Evolutionary conservation across 768 basidiomycete species (phyloP), one percentile per base, ranked within the genome.

Genomic region (Mycena epipterygia): DNA sequence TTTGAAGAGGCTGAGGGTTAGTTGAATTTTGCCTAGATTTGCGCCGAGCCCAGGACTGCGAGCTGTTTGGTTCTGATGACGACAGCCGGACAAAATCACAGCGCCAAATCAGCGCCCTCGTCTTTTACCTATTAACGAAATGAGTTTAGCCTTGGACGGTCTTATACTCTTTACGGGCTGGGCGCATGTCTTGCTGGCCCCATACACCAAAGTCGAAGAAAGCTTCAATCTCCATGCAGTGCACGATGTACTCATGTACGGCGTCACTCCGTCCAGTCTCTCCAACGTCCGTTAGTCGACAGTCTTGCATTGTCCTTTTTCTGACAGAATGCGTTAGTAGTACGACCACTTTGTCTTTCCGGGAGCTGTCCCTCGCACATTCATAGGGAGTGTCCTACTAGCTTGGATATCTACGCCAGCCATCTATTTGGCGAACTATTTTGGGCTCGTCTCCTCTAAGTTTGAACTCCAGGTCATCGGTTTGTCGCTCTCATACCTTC

Each of bases 191-290:
- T 73, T 93, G 29, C 82, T 95, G 4, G 89, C 94, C 3, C 97
- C 98, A 0, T 95, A 93, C 78, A 94, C 95, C 5, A 99, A 99
- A 83, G 98, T 99, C 32, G 98, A 99, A 80, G 98, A 99, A 82
- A 94, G 93, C 76, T 98, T 98, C 86, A 96, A 93, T 73, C 87
- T 99, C 12, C 98, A 99, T 77, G 96, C 95, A 0, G 87, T 87
- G 0, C 95, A 98, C 76, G 98, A 99, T 80, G 84, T 95, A 29
- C 83, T 98, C 32, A 87, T 92, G 82, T 91, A 95, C 76, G 96
- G 96, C 2, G 77, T 90, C 21, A 53, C 76, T 0, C 76, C 81
- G 2, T 75, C 77, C 4, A 79, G 74, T 37, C 78, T 94, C 30
- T 76, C 72, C 42, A 86, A 89, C 48, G 90, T 93, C 78, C 79